Conservation (phyloP, 1,139 yeast species). For the Nakaseomyces sp. region DNA sequence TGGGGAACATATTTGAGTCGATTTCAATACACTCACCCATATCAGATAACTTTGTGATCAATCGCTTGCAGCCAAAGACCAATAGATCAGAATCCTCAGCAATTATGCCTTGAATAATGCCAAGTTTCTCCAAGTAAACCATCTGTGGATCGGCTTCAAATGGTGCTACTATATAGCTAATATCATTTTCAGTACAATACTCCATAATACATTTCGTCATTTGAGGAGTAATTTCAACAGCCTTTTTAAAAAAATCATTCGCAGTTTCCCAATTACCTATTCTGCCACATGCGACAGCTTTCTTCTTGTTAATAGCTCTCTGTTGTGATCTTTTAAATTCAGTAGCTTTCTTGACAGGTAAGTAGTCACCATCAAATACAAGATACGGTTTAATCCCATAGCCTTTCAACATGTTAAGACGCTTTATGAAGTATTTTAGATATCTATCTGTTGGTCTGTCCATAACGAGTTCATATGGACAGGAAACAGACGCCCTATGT, state of each 20-base stretch:
- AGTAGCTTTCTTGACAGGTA: conserved; percentile 69
- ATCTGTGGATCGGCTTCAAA: conserved; percentile 96
- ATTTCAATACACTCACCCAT: conserved; percentile 66
- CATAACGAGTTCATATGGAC: conserved; percentile 72
- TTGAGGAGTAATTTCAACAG: conserved; percentile 79
- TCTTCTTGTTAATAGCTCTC: conserved; percentile 24
- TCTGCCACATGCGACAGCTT: conserved; percentile 46
- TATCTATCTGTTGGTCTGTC: conserved; percentile 61
- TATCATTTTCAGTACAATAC: conserved; percentile 45
- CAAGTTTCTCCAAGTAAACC: conserved; percentile 73
- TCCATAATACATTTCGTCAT: conserved; percentile 83
- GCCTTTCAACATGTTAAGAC: conserved; percentile 53
- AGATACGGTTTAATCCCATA: conserved; percentile 72
- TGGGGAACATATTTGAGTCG: conserved; percentile 42
- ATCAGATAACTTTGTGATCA: conserved; percentile 74
- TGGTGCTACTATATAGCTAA: conserved; percentile 84
- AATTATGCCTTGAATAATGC: conserved; percentile 71
- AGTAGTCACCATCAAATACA: conserved; percentile 85
- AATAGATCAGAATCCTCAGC: conserved; percentile 91
- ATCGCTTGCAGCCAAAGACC: conserved; percentile 68
- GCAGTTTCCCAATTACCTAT: conserved; percentile 52
- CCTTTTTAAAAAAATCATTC: conserved; percentile 56
- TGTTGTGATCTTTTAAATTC: conserved; percentile 44
- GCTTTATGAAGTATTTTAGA: conserved; percentile 46
- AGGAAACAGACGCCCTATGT: conserved; percentile 70